Conservation (phyloP, 2,329 filamentous ascomycete genomes). For the Moelleriella libera region DNA sequence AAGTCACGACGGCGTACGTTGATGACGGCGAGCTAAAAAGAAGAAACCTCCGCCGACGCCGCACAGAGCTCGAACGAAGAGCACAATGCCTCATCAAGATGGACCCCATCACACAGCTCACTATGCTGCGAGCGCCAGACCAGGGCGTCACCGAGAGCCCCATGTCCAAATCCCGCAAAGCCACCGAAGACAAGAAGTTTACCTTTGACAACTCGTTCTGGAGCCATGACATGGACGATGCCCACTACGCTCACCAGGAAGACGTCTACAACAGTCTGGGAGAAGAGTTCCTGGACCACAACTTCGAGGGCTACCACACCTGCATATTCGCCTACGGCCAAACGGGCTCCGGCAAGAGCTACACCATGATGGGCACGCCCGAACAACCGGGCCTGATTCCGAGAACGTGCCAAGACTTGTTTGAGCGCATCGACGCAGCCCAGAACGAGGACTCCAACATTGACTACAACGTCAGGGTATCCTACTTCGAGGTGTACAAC, state of each 20-base stretch:
- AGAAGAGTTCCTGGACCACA: slow-evolving; percentile 96
- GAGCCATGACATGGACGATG: slow-evolving; percentile 69
- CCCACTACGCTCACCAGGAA: slow-evolving; percentile 82
- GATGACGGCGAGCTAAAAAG: no score
- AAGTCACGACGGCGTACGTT: no score
- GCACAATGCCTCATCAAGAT: slow-evolving; percentile 82
- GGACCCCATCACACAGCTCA: slow-evolving; percentile 77
- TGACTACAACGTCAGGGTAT: slow-evolving; percentile 93
- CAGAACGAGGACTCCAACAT: slow-evolving; percentile 75
- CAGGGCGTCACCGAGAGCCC: slow-evolving; percentile 27
- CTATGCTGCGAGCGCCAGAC: slow-evolving; percentile 59
- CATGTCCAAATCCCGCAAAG: slow-evolving; percentile 54
- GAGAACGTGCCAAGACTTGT: slow-evolving; percentile 88
- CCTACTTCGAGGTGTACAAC: slow-evolving; percentile 99
- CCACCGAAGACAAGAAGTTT: slow-evolving; percentile 78
- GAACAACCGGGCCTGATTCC: slow-evolving; percentile 87
- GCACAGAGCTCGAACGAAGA: slow-evolving; percentile 63
- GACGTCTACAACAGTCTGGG: slow-evolving; percentile 90
- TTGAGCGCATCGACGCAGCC: slow-evolving; percentile 73
- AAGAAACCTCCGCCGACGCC: no score
- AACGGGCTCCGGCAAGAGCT: slow-evolving; percentile 94
- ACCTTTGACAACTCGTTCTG: slow-evolving; percentile 98
- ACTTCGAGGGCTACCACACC: slow-evolving; percentile 97
- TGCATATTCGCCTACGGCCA: slow-evolving; percentile 99
- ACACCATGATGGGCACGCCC: slow-evolving; percentile 89